Base-by-base conservation (phyloP, 2,329 filamentous ascomycete species). In the Exophiala lecanii-corni region DNA sequence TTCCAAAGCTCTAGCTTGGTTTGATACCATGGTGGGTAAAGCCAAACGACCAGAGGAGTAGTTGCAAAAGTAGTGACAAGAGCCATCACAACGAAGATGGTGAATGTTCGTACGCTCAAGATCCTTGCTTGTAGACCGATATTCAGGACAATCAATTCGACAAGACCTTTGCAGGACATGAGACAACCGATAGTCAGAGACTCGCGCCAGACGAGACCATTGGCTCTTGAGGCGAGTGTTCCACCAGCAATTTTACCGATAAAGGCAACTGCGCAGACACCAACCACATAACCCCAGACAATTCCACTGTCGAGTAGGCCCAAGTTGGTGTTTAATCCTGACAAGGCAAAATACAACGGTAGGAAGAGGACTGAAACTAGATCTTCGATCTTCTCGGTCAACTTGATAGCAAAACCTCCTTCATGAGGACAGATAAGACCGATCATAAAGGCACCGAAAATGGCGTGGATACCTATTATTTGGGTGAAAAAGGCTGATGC, bases 81-180 rank as follows among this genome's bases (percentile, higher is more conserved):
- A 6, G 89, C 89, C 89, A 95, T 95, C 58, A 95, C 85, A 16
- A 95, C 88, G 55, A 95, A 94, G 41, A 95, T 94, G 39, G 89
- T 94, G 57, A 95, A 95, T 0, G 88, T 94, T 12, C 85, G 73
- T 0, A 74, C 75, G 45, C 84, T 89, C 13, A 95, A 71, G 48
- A 94, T 94, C 25, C 79, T 80, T 15, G 89, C 88, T 68, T 91
- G 82, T 2, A 89, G 73, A 33, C 89, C 88, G 55, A 97, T 88
- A 57, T 86, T 85, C 74, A 42, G 28, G n/a, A 96, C 89, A 62
- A 97, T 96, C 39, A 97, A 70, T 63, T 96, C 89, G 1, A 96
- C 89, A 7, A 97, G 73, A 57, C 91, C 91, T 64, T 97, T 97
- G 65, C 91, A 97, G 66, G 87, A 94, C 91, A 97, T 97, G 57